Evolutionary conservation across 768 basidiomycete genomes (phyloP), one percentile per base, ranked within the genome.

Genomic region (Leccinum boreale): DNA sequence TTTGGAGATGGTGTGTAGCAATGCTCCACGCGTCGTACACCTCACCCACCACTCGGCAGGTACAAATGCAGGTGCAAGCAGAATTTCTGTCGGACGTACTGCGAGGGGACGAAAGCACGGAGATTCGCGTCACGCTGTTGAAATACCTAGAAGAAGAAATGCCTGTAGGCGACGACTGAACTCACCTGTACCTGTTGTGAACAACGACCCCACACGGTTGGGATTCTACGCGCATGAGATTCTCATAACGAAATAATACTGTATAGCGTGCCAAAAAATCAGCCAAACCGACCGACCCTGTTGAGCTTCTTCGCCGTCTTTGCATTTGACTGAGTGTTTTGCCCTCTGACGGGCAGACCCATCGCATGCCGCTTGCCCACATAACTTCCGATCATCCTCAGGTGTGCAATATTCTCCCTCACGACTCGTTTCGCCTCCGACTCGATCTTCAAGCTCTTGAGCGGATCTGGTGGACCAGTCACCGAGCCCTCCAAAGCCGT

Each of bases 131-230:
- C 54, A 89, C 85, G 64, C 75, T 99, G 63, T 75, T 97, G 56
- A 91, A 94, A 73, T 89, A 96, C 69, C 72, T 98, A 62, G 97
- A 99, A 70, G 97, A 99, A 73, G 97, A 99, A 72, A 86, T 96
- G 26, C 94, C 94, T 1, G 81, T 90, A 45, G 93, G 90, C 56
- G 94, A 97, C 68, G 94, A 97, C 74, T 96, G 79, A 74, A 72
- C 59, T 67, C 57, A 62, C 62, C 54, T 64, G 59, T 68, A 57
- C 51, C 52, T 59, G 47, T 47, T 59, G 50, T 53, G 51, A 60
- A 36, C 21, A 52, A 49, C 29, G 26, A 23, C 31, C 36, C 50
- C 5, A 26, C 52, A 26, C 29, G 14, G 2, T 31, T 39, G 19
- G 15, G 28, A 45, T 12, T 50, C 26, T 46, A 56, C 35, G 55